Percentiles rank a stretch among this genome's conserved stretches.
Conservation (phyloP, 495 filamentous ascomycete species). For the Aspergillus leporis region DNA sequence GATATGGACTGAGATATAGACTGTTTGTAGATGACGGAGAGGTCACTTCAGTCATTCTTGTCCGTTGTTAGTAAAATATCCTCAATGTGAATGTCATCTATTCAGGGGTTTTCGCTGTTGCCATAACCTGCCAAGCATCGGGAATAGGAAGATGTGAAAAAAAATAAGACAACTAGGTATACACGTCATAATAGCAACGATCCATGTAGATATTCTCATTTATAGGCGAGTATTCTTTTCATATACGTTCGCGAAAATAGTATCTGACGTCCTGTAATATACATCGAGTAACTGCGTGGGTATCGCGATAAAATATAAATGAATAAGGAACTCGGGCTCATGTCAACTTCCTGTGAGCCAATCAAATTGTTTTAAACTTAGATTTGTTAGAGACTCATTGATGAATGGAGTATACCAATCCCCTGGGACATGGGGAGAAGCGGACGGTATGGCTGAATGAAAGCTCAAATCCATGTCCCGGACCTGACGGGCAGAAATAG, state of each 20-base stretch:
- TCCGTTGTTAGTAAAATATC: not conserved
- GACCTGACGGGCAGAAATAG: not conserved
- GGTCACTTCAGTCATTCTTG: not conserved
- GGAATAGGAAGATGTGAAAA: not conserved
- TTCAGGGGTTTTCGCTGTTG: not conserved
- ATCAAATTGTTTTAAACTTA: not conserved
- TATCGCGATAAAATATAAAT: not conserved
- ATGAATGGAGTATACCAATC: not conserved
- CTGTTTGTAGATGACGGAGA: not conserved
- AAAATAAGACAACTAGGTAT: not conserved
- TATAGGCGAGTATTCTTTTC: too few relatives aligned
- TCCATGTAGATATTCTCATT: too few relatives aligned
- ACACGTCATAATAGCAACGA: too few relatives aligned
- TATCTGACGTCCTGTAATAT: not conserved
- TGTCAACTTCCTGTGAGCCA: not conserved
- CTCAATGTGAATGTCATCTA: not conserved
- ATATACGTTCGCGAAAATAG: too few relatives aligned
- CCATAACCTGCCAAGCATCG: not conserved
- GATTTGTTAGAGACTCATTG: not conserved
- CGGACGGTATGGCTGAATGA: not conserved
- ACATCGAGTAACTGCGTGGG: not conserved
- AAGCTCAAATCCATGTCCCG: not conserved
- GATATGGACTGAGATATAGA: not conserved
- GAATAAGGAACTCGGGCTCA: not conserved
- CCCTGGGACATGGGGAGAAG: not conserved